Evolutionary conservation across 768 basidiomycete genomes (phyloP), one percentile per base, ranked within the genome.

Genomic region (Lactarius hatsudake): DNA sequence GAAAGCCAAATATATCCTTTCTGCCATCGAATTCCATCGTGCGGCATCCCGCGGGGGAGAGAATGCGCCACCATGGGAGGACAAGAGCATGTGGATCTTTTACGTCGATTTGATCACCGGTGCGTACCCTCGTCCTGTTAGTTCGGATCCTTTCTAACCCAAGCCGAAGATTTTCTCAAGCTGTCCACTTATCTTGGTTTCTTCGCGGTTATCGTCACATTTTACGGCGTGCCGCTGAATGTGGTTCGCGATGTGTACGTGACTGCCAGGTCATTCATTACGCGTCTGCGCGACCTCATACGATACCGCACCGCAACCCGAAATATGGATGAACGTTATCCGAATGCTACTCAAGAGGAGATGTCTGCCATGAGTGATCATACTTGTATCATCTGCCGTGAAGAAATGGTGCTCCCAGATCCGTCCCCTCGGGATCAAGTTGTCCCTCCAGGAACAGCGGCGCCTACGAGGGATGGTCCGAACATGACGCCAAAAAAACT

Each of bases 371-470:
- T 90, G 86, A 88, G 85, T 60, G 97, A 98, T 77, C 86, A 86
- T 65, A 98, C 94, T 3, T 99, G 97, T 74, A 98, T 99, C 72
- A 98, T 99, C 69, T 99, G 97, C 74, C 86, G 97, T 15, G 97
- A 99, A 77, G 97, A 98, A 74, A 94, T 99, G 95, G 74, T 81
- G 62, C 76, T 82, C 45, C 80, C 65, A 70, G 72, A 71, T 71
- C 56, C 73, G 69, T 53, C 72, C 61, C 36, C 65, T 57, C 59
- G 55, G 30, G 55, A 57, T 67, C 64, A 69, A 43, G 62, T 43
- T 42, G 34, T 45, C 63, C 64, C 63, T 67, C 71, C 75, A 42
- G 72, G 72, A 43, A 63, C 73, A 61, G 57, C 73, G 53, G 62
- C 72, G 53, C 60, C 63, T 43, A 73, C 68, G 58, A 73, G 72